These are phyloP conservation scores for Phytophthora ramorum DNA, from an alignment of 352 stramenopile genomes.

Conservation along the genomic window DNA sequence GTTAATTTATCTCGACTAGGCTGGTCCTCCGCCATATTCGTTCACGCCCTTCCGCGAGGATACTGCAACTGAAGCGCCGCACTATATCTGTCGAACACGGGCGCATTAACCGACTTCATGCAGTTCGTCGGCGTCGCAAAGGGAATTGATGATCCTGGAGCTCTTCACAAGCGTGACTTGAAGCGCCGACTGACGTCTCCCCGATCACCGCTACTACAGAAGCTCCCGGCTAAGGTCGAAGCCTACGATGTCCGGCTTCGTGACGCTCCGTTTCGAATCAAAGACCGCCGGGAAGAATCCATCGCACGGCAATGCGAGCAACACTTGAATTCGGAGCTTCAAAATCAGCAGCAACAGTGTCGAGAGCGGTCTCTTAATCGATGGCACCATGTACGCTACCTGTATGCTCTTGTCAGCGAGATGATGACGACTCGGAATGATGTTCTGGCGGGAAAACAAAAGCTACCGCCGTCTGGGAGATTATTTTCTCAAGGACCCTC, in stretches of 20 bases:
- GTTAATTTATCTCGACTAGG: slow-evolving; percentile 8
- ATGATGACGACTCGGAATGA: slow-evolving; percentile 17
- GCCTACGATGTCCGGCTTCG: neutral
- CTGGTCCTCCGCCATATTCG: slow-evolving; percentile 4
- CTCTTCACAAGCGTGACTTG: slow-evolving; percentile 11
- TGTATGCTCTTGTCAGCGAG: slow-evolving; percentile 57
- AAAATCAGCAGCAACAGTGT: slow-evolving; percentile 47
- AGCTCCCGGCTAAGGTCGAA: slow-evolving; percentile 10
- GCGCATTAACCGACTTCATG: slow-evolving; percentile 8
- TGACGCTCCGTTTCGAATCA: slow-evolving; percentile 29
- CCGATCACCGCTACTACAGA: slow-evolving; percentile 16
- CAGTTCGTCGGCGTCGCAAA: slow-evolving; percentile 11
- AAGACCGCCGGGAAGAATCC: slow-evolving; percentile 48
- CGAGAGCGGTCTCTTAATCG: slow-evolving; percentile 45
- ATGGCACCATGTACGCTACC: slow-evolving; percentile 51
- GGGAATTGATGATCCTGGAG: slow-evolving; percentile 1
- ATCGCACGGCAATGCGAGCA: slow-evolving; percentile 26
- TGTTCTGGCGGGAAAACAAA: neutral
- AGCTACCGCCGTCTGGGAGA: slow-evolving; percentile 4
- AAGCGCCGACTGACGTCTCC: slow-evolving; percentile 37
- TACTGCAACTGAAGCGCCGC: slow-evolving; percentile 17
- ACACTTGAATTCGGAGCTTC: slow-evolving; percentile 17
- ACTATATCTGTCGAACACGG: slow-evolving; percentile 10
- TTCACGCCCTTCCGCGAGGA: neutral
- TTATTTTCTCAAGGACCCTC: neutral